These are phyloP conservation scores for Mortierella hygrophila DNA, from an alignment of 192 early-diverging fungal genomes.

Conservation along the genomic window DNA sequence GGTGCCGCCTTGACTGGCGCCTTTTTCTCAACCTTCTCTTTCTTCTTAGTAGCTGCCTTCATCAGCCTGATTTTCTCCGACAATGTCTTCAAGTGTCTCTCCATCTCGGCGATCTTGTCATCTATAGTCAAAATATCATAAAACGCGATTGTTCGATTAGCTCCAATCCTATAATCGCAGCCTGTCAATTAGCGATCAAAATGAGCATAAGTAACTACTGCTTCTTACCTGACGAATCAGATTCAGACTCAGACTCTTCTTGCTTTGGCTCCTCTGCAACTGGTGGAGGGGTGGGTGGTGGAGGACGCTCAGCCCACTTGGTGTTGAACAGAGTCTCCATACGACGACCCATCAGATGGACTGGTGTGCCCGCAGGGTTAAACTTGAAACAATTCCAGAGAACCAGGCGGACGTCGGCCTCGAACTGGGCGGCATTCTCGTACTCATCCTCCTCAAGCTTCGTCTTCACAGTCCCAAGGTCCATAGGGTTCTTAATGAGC, in stretches of 20 bases:
- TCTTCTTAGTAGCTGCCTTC: slow-evolving; percentile 54
- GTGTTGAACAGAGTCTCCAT: slow-evolving; percentile 79
- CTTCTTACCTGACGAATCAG: slow-evolving; percentile 37
- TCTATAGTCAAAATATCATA: slow-evolving; percentile 3
- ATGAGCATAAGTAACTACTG: neutral
- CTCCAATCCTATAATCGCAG: neutral
- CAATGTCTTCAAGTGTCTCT: slow-evolving; percentile 42
- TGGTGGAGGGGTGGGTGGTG: slow-evolving; percentile 40
- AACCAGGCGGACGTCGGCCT: slow-evolving; percentile 77
- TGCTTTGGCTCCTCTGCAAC: slow-evolving; percentile 18
- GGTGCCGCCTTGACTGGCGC: slow-evolving; percentile 2
- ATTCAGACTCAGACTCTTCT: slow-evolving; percentile 39
- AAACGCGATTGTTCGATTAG: neutral
- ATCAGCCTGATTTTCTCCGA: slow-evolving; percentile 44
- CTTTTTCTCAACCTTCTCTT: slow-evolving; percentile 45
- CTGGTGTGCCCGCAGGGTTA: slow-evolving; percentile 70
- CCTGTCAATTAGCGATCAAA: neutral
- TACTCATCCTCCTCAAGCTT: slow-evolving; percentile 77
- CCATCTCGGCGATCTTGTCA: slow-evolving; percentile 55
- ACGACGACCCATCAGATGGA: slow-evolving; percentile 74
- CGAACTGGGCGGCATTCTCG: slow-evolving; percentile 69
- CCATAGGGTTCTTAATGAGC: slow-evolving; percentile 87
- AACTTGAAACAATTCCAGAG: slow-evolving; percentile 85
- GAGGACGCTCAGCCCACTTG: slow-evolving; percentile 70
- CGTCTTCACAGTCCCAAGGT: slow-evolving; percentile 74